Base-by-base conservation (phyloP, 2,329 filamentous ascomycete genomes). In the Pyrenophora graminea region DNA sequence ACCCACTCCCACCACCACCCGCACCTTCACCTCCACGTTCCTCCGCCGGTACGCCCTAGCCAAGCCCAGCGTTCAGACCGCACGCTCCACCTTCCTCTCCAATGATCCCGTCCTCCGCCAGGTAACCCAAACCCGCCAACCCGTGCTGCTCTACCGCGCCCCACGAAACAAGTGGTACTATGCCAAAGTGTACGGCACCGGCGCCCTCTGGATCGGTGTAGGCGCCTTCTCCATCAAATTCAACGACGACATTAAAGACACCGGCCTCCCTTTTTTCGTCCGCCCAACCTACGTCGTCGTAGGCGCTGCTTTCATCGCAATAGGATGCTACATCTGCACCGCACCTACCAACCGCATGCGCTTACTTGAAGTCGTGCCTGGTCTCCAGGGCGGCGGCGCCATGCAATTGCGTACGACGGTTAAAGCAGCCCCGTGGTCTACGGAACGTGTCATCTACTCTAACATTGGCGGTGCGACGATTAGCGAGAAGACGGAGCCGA, bases 61-160 rank as follows among this genome's bases (percentile, higher is more conserved):
- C 37, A 57, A 55, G 34, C 39, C 41, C 9, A 43, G 45, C 10
- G 39, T 48, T 9, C 30, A 51, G 33, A 46, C 40, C 1, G 38
- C 33, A 2, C 59, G 46, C 27, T 51, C 52, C 3, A 58, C 49
- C 42, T 64, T 64, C 45, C 39, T 63, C n/a, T 61, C 47, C 46
- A 56, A 53, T 42, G 69, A 73, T 46, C 68, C 69, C 2, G 66
- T 72, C n/a, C 56, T 73, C 17, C 69, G 69, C 25, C 60, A 63
- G 37, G 66, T 72, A 6, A 49, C 60, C 5, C 56, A 66, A 43
- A 67, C 65, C 25, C 55, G 62, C n/a, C 58, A 65, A 42, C 68
- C 70, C 3, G 62, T 71, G 12, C 53, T 71, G 1, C 51, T 73
- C n/a, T 73, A 72, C 59, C 55, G 66, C 41, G 68, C 64, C 15